Percentiles rank a stretch among this genome's conserved stretches.
Evolutionary conservation across 441 rosid species (phyloP).

Genomic region (Adansonia madagascariensis): DNA sequence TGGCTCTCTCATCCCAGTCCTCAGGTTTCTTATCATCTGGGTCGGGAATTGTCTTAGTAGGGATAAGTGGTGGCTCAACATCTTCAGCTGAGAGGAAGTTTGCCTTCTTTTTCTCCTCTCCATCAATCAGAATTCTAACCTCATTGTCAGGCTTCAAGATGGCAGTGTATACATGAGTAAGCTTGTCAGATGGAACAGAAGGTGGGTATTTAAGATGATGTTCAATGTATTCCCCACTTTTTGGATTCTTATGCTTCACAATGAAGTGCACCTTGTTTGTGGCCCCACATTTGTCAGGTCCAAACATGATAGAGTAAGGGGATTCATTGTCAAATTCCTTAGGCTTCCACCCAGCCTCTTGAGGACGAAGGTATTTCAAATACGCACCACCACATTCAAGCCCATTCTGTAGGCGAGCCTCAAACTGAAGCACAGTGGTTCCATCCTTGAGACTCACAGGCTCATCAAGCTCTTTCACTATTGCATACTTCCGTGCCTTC

Average conservation of each 20-base stretch:
- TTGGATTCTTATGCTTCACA: slow-evolving; percentile 92
- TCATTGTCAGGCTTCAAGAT: slow-evolving; percentile 83
- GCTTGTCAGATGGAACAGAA: slow-evolving; percentile 86
- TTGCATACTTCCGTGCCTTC: slow-evolving; percentile 82
- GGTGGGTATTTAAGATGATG: slow-evolving; percentile 94
- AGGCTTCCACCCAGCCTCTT: slow-evolving; percentile 80
- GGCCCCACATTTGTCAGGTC: slow-evolving; percentile 95
- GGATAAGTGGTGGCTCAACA: slow-evolving; percentile 85
- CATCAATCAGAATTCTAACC: slow-evolving; percentile 71
- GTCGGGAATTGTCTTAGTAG: slow-evolving; percentile 87
- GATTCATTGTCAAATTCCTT: slow-evolving; percentile 76
- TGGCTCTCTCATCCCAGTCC: slow-evolving; percentile 92
- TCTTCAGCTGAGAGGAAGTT: slow-evolving; percentile 76
- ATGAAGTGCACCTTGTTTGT: slow-evolving; percentile 98
- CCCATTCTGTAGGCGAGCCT: slow-evolving; percentile 86
- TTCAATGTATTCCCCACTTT: slow-evolving; percentile 83
- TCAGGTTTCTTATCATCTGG: slow-evolving; percentile 95
- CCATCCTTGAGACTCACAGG: slow-evolving; percentile 73
- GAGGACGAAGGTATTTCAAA: slow-evolving; percentile 87
- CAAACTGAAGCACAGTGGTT: slow-evolving; percentile 80
- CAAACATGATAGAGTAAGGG: slow-evolving; percentile 94
- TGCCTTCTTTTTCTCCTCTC: slow-evolving; percentile 87
- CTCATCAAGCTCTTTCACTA: slow-evolving; percentile 75
- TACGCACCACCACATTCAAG: slow-evolving; percentile 99
- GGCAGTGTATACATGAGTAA: slow-evolving; percentile 92